Evolutionary conservation across 2,329 filamentous ascomycete genomes (phyloP).

Genomic region (Colletotrichum ledebouriae): DNA sequence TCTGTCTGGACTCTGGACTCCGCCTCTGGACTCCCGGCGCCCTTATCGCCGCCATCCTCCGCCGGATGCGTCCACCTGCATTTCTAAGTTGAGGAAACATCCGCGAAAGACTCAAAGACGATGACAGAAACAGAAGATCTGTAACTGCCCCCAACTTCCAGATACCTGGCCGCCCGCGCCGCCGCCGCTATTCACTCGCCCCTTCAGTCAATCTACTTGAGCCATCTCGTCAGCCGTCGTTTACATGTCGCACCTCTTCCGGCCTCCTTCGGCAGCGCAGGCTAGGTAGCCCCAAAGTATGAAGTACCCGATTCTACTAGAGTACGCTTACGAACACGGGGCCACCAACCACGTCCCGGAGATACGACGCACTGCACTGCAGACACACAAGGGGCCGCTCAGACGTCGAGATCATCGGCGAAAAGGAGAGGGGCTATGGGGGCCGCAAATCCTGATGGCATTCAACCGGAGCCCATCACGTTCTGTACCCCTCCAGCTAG

Average conservation of each 20-base stretch:
- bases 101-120: not conserved
- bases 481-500: not conserved
- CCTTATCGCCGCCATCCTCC: not conserved
- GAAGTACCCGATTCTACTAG: too few relatives aligned
- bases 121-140: not conserved
- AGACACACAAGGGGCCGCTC: slow-evolving; percentile 9
- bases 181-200: not conserved
- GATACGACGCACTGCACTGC: slow-evolving; percentile 20
- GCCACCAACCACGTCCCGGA: not conserved
- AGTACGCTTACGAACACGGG: not conserved
- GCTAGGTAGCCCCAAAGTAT: too few relatives aligned
- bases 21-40: slow-evolving; percentile 11
- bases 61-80: slow-evolving; percentile 35
- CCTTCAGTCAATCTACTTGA: not conserved
- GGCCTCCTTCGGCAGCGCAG: not conserved
- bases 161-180: slow-evolving; percentile 6
- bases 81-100: slow-evolving; percentile 7
- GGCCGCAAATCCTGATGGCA: not conserved
- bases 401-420: slow-evolving; percentile 10
- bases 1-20: slow-evolving; percentile 3
- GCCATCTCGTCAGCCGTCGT: slow-evolving; percentile 4
- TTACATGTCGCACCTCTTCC: not conserved
- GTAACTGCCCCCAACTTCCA: not conserved
- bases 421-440: not conserved
- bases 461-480: slow-evolving; percentile 16